Evolutionary conservation across 768 basidiomycete genomes (phyloP), one percentile per base, ranked within the genome.

Genomic region (Mrakia hoshinonis): DNA sequence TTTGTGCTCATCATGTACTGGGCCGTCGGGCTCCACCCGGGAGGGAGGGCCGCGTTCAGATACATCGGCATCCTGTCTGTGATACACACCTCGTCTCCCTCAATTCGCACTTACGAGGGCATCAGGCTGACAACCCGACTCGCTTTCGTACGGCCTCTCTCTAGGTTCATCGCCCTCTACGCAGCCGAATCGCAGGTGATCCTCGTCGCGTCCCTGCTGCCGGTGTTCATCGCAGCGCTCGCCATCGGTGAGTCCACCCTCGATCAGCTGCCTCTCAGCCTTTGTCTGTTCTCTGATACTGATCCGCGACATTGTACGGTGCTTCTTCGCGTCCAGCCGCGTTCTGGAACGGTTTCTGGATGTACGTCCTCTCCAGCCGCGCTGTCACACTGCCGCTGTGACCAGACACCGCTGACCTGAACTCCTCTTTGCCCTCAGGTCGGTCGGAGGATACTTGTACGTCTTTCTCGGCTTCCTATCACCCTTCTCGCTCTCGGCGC

Each of bases 201-300:
- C 20, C 76, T 87, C 18, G 76, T 87, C 38, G 83, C 85, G 0
- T 80, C 85, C 0, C 68, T 83, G 12, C 69, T 87, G 2, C 86
- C 86, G 0, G 82, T 86, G 34, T 87, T 87, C 69, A 85, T 87
- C 22, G 85, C 85, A 0, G 83, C 86, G 5, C 79, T 87, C 7
- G 86, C 86, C 0, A 81, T 87, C 10, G 46, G 51, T 52, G 51
- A n/a, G 51, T 79, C 81, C 15, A 81, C 82, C 74, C 73, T 43
- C 43, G 84, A 48, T 84, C 84, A 73, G 83, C 83, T 52, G 66
- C 24, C 22, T 55, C 38, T 47, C n/a, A 4, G n/a, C n/a, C n/a
- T 15, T 31, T 24, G 24, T 61, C 7, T 29, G 24, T n/a, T n/a
- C n/a, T n/a, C n/a, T n/a, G n/a, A n/a, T n/a, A n/a, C n/a, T n/a